Percentiles rank a stretch among this genome's conserved stretches.
Conservation (phyloP, 345 rosid species). For the Lepidium didymum region DNA sequence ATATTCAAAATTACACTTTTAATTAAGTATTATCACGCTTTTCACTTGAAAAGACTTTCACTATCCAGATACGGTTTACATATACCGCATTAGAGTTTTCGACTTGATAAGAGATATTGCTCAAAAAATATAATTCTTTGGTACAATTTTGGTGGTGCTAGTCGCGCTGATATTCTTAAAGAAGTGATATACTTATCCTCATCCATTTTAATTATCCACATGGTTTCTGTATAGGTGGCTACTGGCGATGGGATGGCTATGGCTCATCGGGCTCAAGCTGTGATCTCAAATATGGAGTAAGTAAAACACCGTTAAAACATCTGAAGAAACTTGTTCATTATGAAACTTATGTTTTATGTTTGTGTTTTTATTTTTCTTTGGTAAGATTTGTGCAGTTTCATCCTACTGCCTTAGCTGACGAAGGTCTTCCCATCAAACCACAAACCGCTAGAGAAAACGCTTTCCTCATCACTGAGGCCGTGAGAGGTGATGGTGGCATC, state of each 20-base stretch:
- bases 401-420: slow-evolving; percentile 95
- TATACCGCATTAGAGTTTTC: not conserved
- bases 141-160: not conserved
- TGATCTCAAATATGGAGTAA: slow-evolving; percentile 96
- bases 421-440: slow-evolving; percentile 82
- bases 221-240: slow-evolving; percentile 56
- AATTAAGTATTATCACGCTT: not conserved
- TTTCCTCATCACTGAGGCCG: slow-evolving; percentile 87
- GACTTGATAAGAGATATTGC: not conserved
- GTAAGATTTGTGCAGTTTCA: slow-evolving; percentile 96
- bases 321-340: not conserved
- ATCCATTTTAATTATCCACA: not conserved
- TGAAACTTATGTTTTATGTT: not conserved
- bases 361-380: not conserved
- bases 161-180: not conserved
- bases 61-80: not conserved
- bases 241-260: slow-evolving; percentile 98
- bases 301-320: slow-evolving; percentile 15
- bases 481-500: slow-evolving; percentile 93
- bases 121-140: not conserved
- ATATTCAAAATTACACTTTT: not conserved
- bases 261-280: slow-evolving; percentile 96
- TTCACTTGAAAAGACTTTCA: no score
- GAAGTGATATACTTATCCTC: not conserved
- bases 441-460: slow-evolving; percentile 63